Percentiles rank a stretch among this genome's conserved stretches.
These are phyloP conservation scores for Vickermania ingenoplastis DNA, from an alignment of 208 protist genomes.

Conservation along the genomic window DNA sequence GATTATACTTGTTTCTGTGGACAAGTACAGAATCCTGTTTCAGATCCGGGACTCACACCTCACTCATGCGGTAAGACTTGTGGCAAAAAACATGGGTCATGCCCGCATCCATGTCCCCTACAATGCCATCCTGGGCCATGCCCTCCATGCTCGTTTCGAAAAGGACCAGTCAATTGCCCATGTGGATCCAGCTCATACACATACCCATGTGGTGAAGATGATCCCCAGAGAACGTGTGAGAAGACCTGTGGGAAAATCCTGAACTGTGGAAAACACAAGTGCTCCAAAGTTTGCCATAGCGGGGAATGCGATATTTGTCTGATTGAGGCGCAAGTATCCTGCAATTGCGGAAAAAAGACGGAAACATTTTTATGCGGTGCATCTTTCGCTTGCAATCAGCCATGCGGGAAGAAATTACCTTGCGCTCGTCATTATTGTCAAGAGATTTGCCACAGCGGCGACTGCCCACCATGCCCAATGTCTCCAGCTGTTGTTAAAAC, in stretches of 20 bases:
- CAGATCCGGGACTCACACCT: background rate
- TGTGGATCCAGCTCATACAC: conserved; percentile 1
- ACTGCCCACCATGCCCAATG: background rate
- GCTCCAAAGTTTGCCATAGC: background rate
- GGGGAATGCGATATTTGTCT: background rate
- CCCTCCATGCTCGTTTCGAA: background rate
- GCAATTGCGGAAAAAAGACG: background rate
- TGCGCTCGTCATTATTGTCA: background rate
- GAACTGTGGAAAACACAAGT: background rate
- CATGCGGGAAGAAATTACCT: background rate
- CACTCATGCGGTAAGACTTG: conserved; percentile 2
- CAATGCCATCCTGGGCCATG: conserved; percentile 4
- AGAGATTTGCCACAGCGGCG: background rate
- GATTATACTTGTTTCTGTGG: background rate
- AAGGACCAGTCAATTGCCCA: background rate
- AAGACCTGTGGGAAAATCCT: conserved; percentile 1
- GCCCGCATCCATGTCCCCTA: background rate
- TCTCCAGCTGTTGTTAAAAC: background rate
- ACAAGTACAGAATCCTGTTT: background rate
- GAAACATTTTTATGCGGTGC: background rate
- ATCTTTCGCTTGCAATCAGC: background rate
- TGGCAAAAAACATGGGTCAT: background rate
- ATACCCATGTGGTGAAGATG: conserved; percentile 2
- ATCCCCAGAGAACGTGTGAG: conserved; percentile 1
- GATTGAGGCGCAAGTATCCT: background rate